Evolutionary conservation across 2,329 filamentous ascomycete species (phyloP).

Genomic region (Aspergillus clavatus): DNA sequence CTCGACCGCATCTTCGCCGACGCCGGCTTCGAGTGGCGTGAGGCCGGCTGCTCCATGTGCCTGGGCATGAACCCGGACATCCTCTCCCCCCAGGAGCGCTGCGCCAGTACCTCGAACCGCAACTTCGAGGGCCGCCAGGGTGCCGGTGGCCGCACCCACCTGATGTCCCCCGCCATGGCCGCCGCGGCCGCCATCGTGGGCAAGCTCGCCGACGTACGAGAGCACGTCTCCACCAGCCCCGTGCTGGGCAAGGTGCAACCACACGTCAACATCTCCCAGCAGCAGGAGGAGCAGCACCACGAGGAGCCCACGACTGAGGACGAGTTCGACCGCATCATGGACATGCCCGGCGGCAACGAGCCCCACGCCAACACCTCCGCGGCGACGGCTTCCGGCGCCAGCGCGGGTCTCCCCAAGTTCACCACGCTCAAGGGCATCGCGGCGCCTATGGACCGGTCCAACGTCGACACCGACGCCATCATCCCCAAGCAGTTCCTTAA

Average conservation of each 20-base stretch:
- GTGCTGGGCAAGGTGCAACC: conserved; percentile 50
- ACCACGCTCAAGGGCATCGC: conserved; percentile 77
- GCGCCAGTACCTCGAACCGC: conserved; percentile 91
- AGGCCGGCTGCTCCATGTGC: conserved; percentile 98
- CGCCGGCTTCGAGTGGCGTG: conserved; percentile 95
- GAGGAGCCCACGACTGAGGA: conserved; percentile 57
- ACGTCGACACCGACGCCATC: conserved; percentile 98
- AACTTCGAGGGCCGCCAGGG: conserved; percentile 98
- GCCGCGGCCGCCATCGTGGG: conserved; percentile 85
- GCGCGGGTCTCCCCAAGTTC: conserved; percentile 76
- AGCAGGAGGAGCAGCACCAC: conserved; percentile 55
- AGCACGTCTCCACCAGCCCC: conserved; percentile 55
- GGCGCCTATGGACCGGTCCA: conserved; percentile 79
- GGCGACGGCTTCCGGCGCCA: conserved; percentile 39
- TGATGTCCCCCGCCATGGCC: conserved; percentile 97
- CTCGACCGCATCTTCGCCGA: conserved; percentile 88
- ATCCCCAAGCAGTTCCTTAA: conserved; percentile 99
- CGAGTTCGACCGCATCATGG: conserved; percentile 60
- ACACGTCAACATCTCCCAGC: conserved; percentile 56
- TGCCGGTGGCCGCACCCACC: conserved; percentile 81
- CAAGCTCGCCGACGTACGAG: conserved; percentile 86
- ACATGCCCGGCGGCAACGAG: conserved; percentile 58
- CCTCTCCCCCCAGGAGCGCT: conserved; percentile 83
- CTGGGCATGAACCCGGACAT: conserved; percentile 99
- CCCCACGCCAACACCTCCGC: conserved; percentile 59